Evolutionary conservation across 2,329 filamentous ascomycete species (phyloP).

Genomic region (Rhytidhysteron rufulum): DNA sequence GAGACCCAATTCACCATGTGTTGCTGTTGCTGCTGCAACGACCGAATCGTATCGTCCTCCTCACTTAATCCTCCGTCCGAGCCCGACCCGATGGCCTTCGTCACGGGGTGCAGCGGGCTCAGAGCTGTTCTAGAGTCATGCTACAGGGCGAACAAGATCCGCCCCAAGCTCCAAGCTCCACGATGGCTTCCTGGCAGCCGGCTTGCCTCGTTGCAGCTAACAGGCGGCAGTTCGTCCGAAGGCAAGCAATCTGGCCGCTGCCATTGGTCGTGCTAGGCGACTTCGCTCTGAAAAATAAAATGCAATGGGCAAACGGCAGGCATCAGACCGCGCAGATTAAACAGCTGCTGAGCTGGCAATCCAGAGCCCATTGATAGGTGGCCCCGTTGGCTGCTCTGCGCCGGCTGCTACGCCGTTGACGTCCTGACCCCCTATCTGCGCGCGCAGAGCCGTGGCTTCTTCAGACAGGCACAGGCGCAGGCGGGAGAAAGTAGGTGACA

Average conservation of each 20-base stretch:
- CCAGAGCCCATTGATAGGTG: slow-evolving; percentile 6
- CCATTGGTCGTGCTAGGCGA: slow-evolving; percentile 12
- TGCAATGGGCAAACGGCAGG: slow-evolving; percentile 9
- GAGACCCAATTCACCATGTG: not conserved
- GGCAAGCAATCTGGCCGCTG: slow-evolving; percentile 2
- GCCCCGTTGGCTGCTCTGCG: slow-evolving; percentile 17
- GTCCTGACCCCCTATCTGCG: no score
- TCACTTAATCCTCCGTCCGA: not conserved
- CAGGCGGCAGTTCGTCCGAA: slow-evolving; percentile 10
- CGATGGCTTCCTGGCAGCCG: not conserved
- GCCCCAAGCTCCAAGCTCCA: not conserved
- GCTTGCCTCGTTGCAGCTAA: slow-evolving; percentile 1
- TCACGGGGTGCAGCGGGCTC: not conserved
- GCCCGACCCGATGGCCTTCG: not conserved
- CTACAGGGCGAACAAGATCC: not conserved
- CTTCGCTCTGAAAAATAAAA: slow-evolving; percentile 14
- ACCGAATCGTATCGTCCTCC: not conserved
- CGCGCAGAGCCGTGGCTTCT: no score
- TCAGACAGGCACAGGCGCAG: no score
- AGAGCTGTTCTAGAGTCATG: not conserved
- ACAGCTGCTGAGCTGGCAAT: slow-evolving; percentile 13
- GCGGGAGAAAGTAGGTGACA: no score
- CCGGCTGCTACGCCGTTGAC: slow-evolving; percentile 9
- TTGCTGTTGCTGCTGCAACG: not conserved
- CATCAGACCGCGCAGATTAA: slow-evolving; percentile 19